Percentiles rank a stretch among this genome's conserved stretches.
phyloP scores from a whole-genome alignment of 2,329 filamentous ascomycete species.

The Trichoderma koningii region DNA sequence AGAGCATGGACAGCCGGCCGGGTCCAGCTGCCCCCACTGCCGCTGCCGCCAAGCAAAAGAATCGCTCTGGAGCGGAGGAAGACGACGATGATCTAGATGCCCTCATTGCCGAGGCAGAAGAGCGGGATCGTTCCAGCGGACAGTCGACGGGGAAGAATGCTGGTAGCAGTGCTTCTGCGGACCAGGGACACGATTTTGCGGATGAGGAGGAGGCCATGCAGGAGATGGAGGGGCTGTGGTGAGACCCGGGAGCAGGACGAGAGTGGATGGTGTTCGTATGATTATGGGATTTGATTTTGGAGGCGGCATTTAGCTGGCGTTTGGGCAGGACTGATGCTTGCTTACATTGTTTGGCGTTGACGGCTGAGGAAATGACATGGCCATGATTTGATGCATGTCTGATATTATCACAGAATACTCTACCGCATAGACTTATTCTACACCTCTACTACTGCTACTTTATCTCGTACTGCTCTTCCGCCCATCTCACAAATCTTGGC shows the following conservation, averaged over 20 bases:
- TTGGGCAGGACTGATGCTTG: not conserved
- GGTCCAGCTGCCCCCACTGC: not conserved
- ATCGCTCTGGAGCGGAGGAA: not conserved
- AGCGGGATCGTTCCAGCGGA: conserved; percentile 28
- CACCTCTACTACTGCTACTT: no score
- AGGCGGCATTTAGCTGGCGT: not conserved
- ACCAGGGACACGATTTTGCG: conserved; percentile 48
- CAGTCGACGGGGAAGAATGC: not conserved
- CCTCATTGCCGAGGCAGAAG: conserved; percentile 54
- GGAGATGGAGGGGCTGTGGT: conserved; percentile 61
- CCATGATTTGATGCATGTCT: no score
- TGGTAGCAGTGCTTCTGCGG: not conserved
- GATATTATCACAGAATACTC: no score
- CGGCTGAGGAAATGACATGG: no score
- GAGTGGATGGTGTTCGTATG: not conserved
- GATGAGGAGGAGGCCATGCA: conserved; percentile 71
- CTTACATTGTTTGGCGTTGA: no score
- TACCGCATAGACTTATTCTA: no score
- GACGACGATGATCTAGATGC: conserved; percentile 49
- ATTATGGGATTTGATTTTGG: not conserved
- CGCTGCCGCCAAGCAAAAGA: not conserved
- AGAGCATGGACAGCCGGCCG: conserved; percentile 34
- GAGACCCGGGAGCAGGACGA: not conserved
- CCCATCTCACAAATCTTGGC: no score
- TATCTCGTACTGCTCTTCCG: no score